These are phyloP conservation scores for Suhomyces bribrorum DNA, from an alignment of 1,139 yeast genomes.

Conservation along the genomic window DNA sequence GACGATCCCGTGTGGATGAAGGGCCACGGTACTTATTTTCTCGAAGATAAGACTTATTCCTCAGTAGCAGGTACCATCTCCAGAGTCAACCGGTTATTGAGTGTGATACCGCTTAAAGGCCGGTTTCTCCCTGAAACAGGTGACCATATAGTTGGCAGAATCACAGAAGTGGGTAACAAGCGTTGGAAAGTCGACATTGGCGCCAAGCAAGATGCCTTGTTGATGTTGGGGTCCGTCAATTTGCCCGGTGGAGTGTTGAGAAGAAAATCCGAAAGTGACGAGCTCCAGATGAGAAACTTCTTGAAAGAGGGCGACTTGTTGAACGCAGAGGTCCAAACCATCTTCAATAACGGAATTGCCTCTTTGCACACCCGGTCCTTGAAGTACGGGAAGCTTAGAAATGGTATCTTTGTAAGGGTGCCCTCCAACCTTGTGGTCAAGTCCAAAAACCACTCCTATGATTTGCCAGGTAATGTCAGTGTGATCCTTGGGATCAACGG, in stretches of 20 bases:
- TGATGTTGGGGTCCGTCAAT: slow-evolving; percentile 93
- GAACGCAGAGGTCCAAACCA: slow-evolving; percentile 93
- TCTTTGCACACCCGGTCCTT: slow-evolving; percentile 92
- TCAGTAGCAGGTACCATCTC: slow-evolving; percentile 91
- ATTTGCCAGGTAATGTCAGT: slow-evolving; percentile 88
- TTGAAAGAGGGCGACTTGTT: slow-evolving; percentile 95
- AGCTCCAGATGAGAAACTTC: slow-evolving; percentile 91
- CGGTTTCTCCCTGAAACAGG: slow-evolving; percentile 93
- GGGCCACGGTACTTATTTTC: slow-evolving; percentile 94
- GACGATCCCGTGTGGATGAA: slow-evolving; percentile 98
- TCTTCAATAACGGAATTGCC: slow-evolving; percentile 89
- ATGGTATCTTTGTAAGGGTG: slow-evolving; percentile 79
- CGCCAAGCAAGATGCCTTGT: slow-evolving; percentile 84
- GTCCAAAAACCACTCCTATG: slow-evolving; percentile 82
- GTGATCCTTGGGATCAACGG: slow-evolving; percentile 94
- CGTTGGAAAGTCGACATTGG: slow-evolving; percentile 98
- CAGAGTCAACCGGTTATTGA: slow-evolving; percentile 80
- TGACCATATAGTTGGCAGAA: slow-evolving; percentile 91
- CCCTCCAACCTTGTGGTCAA: slow-evolving; percentile 83
- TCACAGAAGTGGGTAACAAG: slow-evolving; percentile 90
- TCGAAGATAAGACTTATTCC: slow-evolving; percentile 72
- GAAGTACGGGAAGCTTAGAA: slow-evolving; percentile 91
- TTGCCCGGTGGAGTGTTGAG: slow-evolving; percentile 96
- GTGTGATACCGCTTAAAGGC: slow-evolving; percentile 85
- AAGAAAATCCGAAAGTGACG: slow-evolving; percentile 93